Evolutionary conservation across 2,329 filamentous ascomycete species (phyloP), one percentile per base, ranked within the genome.

Genomic region (Fusarium torulosum): DNA sequence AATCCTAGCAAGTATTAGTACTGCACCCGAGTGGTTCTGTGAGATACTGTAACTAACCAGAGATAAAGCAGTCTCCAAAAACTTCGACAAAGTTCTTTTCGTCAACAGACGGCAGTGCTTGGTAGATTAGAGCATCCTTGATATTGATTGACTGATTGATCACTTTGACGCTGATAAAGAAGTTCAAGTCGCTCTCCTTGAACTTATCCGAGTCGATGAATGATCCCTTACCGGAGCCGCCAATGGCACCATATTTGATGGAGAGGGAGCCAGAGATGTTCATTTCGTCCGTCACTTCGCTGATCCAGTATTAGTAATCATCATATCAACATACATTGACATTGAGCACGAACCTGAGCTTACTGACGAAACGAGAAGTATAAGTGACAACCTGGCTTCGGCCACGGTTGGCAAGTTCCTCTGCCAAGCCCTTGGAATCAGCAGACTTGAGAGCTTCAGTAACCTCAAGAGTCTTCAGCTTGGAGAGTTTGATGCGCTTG

Each of bases 151-250:
- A 25, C 37, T 55, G 53, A 3, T 50, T 55, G 9, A 55, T 49
- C 3, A 55, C 53, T 13, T 55, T 55, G 20, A 55, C 53, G 5
- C 53, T 50, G 14, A 55, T 55, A 20, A 50, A 55, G 2, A 50
- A 55, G 20, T 40, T 55, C 3, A 55, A 3, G 3, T 50, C 53
- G 10, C 53, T 55, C 3, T 55, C 53, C 6, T 49, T 55, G 14
- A 55, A 55, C 13, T 55, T 55, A 2, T 55, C 40, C 0, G 51
- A 46, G 17, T 53, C 51, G 3, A 53, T 20, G 2, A 53, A 53
- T 1, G 51, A 53, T 0, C 51, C 51, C 2, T 53, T 53, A 0
- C 51, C 51, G 3, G n/a, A 10, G 3, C 51, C 51, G 1, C 51
- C 51, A 8, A 53, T 53, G 1, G 51, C n/a, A 2, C 51, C 51